Base-by-base conservation (phyloP, 2,329 filamentous ascomycete species). In the Fusarium sp. region DNA sequence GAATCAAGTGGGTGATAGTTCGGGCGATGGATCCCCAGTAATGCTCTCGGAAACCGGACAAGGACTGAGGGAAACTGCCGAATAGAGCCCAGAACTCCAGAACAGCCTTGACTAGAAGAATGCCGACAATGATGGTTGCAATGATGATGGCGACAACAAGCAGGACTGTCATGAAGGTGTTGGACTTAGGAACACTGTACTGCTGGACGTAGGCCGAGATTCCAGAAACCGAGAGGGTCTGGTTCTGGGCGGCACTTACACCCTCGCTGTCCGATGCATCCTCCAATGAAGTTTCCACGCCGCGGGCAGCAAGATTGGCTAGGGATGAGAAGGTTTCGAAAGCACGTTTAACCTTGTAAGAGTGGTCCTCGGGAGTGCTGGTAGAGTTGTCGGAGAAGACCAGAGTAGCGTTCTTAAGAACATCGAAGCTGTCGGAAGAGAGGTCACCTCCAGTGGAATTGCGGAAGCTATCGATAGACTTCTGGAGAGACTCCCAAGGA, bases 131-230 rank as follows among this genome's bases (percentile, higher is more conserved):
- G 68, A 97, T 95, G 33, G 87, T 87, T 6, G 89, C 94, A 67
- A 98, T 88, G 52, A 96, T 85, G 68, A 97, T 96, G 65, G 93
- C 92, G 63, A 97, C 95, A 62, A 97, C 83, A 51, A 98, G 83
- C 2, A 98, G 86, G 6, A 97, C 90, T 0, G 93, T 97, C 94
- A 99, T 97, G 82, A 98, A 98, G 3, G 93, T 94, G 81, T 97
- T 97, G 48, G 92, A 89, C 71, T 92, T 88, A 19, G 96, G 96
- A 53, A 98, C 94, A 43, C 88, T 89, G 58, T 97, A 86, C 76
- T 94, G 85, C 76, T 97, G 89, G n/a, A 90, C 91, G 74, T 91
- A 97, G 30, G 88, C 92, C 77, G 94, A 87, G 73, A 98, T 91
- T 52, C 93, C 93, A 47, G 87, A 85, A 33, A 97, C 92, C 5